Percentiles rank a stretch among this genome's conserved stretches.
Evolutionary conservation across 257 asterid genomes (phyloP).

Genomic region (Striga asiatica): DNA sequence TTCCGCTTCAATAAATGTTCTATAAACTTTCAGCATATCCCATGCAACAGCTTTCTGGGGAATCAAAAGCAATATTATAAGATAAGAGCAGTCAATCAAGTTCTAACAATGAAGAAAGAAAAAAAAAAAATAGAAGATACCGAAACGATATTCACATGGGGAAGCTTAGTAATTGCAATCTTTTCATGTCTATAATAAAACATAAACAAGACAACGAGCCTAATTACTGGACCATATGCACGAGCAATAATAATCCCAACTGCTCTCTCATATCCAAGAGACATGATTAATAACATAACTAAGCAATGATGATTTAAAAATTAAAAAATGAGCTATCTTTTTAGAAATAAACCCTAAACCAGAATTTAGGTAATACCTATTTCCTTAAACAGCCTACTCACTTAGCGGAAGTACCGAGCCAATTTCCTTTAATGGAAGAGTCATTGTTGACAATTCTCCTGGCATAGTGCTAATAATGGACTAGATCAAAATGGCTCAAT

Average conservation of each 20-base stretch:
- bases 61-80: conserved; percentile 22
- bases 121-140: too few relatives aligned
- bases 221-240: not conserved
- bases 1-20: conserved; percentile 68
- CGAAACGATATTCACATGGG: too few relatives aligned
- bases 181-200: not conserved
- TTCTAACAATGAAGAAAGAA: conserved; percentile 2
- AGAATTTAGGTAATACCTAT: not conserved
- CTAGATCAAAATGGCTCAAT: too few relatives aligned
- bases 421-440: too few relatives aligned
- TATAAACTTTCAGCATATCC: conserved; percentile 94
- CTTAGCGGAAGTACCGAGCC: not conserved
- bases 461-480: too few relatives aligned
- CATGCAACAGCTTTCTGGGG: conserved; percentile 89
- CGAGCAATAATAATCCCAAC: not conserved
- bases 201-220: not conserved
- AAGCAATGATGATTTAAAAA: not conserved
- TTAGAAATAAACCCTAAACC: not conserved
- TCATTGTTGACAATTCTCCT: too few relatives aligned
- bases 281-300: not conserved
- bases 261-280: not conserved
- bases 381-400: not conserved
- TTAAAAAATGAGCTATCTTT: not conserved
- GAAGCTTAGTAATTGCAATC: not conserved
- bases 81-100: conserved; percentile 10